Conservation (phyloP, 1,284 basidiomycete genomes). For the Sporisorium sorghi region DNA sequence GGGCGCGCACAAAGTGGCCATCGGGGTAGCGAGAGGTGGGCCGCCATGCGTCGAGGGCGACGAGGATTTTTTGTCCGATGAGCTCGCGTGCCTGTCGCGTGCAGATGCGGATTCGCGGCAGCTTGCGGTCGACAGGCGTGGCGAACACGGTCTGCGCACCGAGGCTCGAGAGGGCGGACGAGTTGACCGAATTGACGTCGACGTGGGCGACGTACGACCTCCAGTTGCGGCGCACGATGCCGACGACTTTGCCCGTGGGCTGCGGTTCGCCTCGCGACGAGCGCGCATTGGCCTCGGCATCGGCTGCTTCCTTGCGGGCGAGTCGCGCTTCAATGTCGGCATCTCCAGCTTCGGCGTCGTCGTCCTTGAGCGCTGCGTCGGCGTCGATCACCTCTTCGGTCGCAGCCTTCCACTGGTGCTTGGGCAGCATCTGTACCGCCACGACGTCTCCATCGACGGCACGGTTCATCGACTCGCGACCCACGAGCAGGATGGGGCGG, state of each 20-base stretch:
- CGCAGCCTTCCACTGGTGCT: conserved; percentile 91
- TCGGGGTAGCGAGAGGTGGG: conserved; percentile 89
- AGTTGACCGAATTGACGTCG: conserved; percentile 84
- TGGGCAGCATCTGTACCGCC: conserved; percentile 86
- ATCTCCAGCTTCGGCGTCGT: conserved; percentile 78
- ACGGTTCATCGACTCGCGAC: conserved; percentile 93
- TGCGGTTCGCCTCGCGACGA: conserved; percentile 75
- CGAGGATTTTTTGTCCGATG: conserved; percentile 92
- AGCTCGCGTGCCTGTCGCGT: conserved; percentile 92
- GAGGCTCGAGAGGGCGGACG: conserved; percentile 79
- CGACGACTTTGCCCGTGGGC: conserved; percentile 91
- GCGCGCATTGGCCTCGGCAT: conserved; percentile 69
- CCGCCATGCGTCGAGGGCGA: conserved; percentile 94
- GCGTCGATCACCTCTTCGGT: conserved; percentile 89
- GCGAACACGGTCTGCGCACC: conserved; percentile 94
- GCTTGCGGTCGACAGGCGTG: conserved; percentile 87
- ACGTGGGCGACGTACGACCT: conserved; percentile 92
- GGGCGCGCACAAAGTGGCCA: conserved; percentile 93
- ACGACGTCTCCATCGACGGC: conserved; percentile 94
- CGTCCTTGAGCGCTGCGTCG: conserved; percentile 84
- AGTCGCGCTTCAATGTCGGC: conserved; percentile 69
- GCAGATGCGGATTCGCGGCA: conserved; percentile 92
- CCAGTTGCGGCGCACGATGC: conserved; percentile 95
- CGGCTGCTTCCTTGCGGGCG: conserved; percentile 55
- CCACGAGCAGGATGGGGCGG: conserved; percentile 86